These are phyloP conservation scores for Porcisia hertigi DNA, from an alignment of 208 protist species.

Conservation along the genomic window DNA sequence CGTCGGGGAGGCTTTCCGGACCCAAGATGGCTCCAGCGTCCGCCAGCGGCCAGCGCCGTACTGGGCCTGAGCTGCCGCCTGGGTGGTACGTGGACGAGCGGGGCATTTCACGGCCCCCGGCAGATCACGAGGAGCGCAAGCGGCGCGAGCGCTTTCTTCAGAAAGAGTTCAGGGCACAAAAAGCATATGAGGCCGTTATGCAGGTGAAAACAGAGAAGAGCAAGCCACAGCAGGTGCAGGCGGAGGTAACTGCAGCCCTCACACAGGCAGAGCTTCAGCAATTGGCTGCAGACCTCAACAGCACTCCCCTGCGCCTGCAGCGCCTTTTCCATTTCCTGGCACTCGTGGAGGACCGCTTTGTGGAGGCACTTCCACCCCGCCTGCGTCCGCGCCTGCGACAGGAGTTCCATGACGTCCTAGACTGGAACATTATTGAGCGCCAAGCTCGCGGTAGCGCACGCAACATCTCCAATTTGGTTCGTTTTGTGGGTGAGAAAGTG, in stretches of 20 bases:
- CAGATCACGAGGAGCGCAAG: conserved; percentile 29
- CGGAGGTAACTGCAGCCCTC: conserved; percentile 31
- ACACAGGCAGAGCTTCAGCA: conserved; percentile 52
- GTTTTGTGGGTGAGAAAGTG: conserved; percentile 70
- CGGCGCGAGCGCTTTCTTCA: conserved; percentile 56
- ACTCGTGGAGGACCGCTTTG: conserved; percentile 55
- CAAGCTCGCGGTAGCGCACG: conserved; percentile 35
- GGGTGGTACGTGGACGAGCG: conserved; percentile 72
- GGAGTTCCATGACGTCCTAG: conserved; percentile 77
- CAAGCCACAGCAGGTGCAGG: conserved; percentile 20
- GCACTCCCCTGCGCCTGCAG: conserved; percentile 41
- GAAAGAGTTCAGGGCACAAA: conserved; percentile 68
- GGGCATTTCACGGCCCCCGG: conserved; percentile 60
- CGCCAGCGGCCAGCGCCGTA: background rate
- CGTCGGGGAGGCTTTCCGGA: background rate
- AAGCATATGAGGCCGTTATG: conserved; percentile 73
- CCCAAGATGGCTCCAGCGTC: background rate
- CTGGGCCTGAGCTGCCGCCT: conserved; percentile 63
- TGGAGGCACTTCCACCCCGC: conserved; percentile 69
- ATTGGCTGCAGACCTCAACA: conserved; percentile 60
- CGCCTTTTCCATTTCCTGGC: conserved; percentile 53
- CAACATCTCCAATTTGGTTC: conserved; percentile 60
- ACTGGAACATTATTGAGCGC: conserved; percentile 67
- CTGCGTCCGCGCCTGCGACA: conserved; percentile 56
- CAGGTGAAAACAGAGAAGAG: conserved; percentile 32